Evolutionary conservation across 257 asterid species (phyloP), one percentile per base, ranked within the genome.

Genomic region (Linderniella brevidens): DNA sequence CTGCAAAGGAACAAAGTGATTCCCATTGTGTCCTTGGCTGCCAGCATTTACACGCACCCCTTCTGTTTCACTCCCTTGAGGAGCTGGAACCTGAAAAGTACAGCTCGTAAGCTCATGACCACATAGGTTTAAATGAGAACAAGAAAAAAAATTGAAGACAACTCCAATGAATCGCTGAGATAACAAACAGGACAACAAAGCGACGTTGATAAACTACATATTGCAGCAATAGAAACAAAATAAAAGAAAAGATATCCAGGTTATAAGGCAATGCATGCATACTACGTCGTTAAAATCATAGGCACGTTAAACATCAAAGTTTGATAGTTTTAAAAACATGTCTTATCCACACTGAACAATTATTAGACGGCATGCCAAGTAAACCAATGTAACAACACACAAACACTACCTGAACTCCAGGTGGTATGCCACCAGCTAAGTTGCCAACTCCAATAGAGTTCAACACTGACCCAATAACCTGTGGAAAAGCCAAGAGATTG

Each of bases 401-500:
- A 62, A 29, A n/a, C 29, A 32, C 37, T 65, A 85, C 99, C 86
- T 63, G 92, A 62, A 67, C 43, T 53, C 78, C 75, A 42, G 90
- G 75, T 52, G 73, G 86, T 55, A 64, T 41, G 55, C 74, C 86
- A 48, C 75, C 83, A 45, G 79, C 53, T 76, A 53, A 72, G 69
- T 64, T 68, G 55, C 83, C 81, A 37, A 85, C 61, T 18, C 94
- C 93, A 25, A 85, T 65, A 19, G 82, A 60, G 64, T 75, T 90
- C 59, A 90, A 42, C 60, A 85, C 99, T 39, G 93, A 82, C 58
- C 99, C 99, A 51, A 90, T 73, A 43, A 85, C 87, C 99, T 90
- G 51, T 51, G 20, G 51, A 17, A 46, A 18, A 25, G 32, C 32
- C 32, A 25, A 25, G 32, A 25, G 4, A 25, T 2, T 6, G 32